phyloP scores from a whole-genome alignment of 495 filamentous ascomycete genomes.

The Penicillium parvum region DNA sequence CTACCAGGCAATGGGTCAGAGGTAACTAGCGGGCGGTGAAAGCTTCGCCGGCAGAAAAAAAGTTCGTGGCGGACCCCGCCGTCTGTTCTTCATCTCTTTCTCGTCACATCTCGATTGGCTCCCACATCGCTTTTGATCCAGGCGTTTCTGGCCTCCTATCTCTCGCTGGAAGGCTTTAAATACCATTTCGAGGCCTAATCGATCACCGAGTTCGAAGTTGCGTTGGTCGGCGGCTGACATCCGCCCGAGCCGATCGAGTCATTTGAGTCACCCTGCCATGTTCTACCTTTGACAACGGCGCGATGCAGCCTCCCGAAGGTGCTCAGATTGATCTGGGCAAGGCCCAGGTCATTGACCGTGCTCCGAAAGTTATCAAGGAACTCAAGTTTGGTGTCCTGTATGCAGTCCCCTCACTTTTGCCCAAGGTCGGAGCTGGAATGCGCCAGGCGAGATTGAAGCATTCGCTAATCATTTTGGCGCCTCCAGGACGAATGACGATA shows the following conservation, averaged over 20 bases:
- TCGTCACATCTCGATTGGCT: slow-evolving; percentile 4
- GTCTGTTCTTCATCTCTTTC: slow-evolving; percentile 13
- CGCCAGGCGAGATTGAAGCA: slow-evolving; percentile 10
- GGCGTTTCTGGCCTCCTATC: neutral
- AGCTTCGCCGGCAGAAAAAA: slow-evolving; percentile 31
- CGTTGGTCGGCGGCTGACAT: slow-evolving; percentile 14
- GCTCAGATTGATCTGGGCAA: slow-evolving; percentile 59
- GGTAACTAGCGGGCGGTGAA: slow-evolving; percentile 4
- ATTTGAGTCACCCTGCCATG: slow-evolving; percentile 39
- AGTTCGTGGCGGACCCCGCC: slow-evolving; percentile 31
- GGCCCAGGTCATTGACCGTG: slow-evolving; percentile 80
- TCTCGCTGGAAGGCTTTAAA: no score
- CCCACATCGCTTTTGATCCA: neutral
- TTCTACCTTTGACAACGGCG: slow-evolving; percentile 36
- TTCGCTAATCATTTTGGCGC: slow-evolving; percentile 22
- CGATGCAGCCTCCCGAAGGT: slow-evolving; percentile 48
- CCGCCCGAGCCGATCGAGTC: slow-evolving; percentile 24
- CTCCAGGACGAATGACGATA: slow-evolving; percentile 77
- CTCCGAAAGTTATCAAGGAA: slow-evolving; percentile 86
- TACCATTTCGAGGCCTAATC: neutral
- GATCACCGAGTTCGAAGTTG: neutral
- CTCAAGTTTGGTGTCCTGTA: slow-evolving; percentile 91
- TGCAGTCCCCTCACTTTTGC: slow-evolving; percentile 24
- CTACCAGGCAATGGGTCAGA: no score
- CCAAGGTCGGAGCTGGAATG: slow-evolving; percentile 4